Evolutionary conservation across 495 filamentous ascomycete genomes (phyloP), one percentile per base, ranked within the genome.

Genomic region (Zalerion maritima): DNA sequence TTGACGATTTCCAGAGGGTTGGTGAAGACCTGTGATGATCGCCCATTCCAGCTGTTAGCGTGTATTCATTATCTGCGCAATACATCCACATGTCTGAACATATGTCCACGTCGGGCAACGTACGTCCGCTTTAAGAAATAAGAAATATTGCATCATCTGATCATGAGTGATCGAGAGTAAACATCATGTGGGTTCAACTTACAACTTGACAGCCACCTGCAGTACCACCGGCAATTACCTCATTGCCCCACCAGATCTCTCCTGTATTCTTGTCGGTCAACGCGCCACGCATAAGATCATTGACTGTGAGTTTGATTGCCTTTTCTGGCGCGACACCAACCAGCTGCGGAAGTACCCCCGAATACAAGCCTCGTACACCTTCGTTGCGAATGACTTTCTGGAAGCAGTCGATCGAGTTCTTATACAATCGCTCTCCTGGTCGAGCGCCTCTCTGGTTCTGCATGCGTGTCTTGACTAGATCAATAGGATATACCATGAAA

Each of bases 1-100:
- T 97, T 97, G 52, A 97, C 89, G 46, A 97, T 97, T 54, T 97
- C 89, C 7, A 97, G 70, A 21, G 89, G 89, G 52, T 94, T 97
- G 42, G 86, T 92, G 57, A 93, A 94, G 36, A 94, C 71, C 82
- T 91, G 44, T 2, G 5, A 34, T 23, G 20, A 14, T 27, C 33
- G 16, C 8, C n/a, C n/a, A n/a, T n/a, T n/a, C n/a, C n/a, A n/a
- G n/a, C n/a, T n/a, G n/a, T n/a, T n/a, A n/a, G n/a, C n/a, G n/a
- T n/a, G n/a, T n/a, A n/a, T n/a, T n/a, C n/a, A n/a, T n/a, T n/a
- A n/a, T n/a, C n/a, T n/a, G n/a, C n/a, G n/a, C n/a, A n/a, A n/a
- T n/a, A n/a, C n/a, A n/a, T n/a, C n/a, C n/a, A n/a, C n/a, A n/a
- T n/a, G n/a, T n/a, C n/a, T n/a, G n/a, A n/a, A n/a, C n/a, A n/a